Evolutionary conservation across 495 filamentous ascomycete species (phyloP).

Genomic region (Aspergillus panamensis): DNA sequence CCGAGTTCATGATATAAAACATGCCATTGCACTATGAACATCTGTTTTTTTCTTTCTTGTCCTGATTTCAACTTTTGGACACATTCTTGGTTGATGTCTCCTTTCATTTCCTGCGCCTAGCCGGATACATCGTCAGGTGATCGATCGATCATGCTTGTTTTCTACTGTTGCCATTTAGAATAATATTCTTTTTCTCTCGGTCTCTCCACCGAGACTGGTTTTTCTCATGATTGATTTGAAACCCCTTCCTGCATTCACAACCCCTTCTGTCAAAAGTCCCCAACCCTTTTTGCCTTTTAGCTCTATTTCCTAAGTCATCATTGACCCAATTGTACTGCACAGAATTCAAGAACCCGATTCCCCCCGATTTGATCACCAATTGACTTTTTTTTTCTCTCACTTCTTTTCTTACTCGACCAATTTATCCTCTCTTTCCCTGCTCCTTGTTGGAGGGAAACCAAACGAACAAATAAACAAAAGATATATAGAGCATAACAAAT

Average conservation of each 20-base stretch:
- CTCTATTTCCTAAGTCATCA: neutral
- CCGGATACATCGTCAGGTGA: conserved; percentile 11
- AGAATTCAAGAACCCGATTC: conserved; percentile 11
- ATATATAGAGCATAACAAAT: neutral
- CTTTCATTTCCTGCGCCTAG: conserved; percentile 5
- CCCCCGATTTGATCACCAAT: conserved; percentile 7
- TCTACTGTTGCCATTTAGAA: conserved; percentile 1
- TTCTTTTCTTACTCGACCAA: neutral
- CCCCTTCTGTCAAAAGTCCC: neutral
- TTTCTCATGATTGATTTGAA: neutral
- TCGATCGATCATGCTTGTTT: conserved; percentile 1
- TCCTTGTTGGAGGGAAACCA: neutral
- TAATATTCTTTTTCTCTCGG: conserved; percentile 10
- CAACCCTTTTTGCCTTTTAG: neutral
- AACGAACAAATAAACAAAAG: neutral
- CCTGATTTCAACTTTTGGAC: neutral
- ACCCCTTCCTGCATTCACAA: neutral
- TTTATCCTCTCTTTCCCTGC: neutral
- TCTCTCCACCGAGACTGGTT: neutral
- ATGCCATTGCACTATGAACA: conserved; percentile 8
- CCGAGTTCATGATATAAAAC: conserved; percentile 16
- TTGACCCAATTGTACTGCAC: conserved; percentile 12
- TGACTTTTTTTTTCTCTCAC: conserved; percentile 7
- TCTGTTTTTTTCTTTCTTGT: neutral
- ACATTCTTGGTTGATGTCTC: conserved; percentile 3